Evolutionary conservation across 2,329 filamentous ascomycete species (phyloP).

Genomic region (Talaromyces sp.): DNA sequence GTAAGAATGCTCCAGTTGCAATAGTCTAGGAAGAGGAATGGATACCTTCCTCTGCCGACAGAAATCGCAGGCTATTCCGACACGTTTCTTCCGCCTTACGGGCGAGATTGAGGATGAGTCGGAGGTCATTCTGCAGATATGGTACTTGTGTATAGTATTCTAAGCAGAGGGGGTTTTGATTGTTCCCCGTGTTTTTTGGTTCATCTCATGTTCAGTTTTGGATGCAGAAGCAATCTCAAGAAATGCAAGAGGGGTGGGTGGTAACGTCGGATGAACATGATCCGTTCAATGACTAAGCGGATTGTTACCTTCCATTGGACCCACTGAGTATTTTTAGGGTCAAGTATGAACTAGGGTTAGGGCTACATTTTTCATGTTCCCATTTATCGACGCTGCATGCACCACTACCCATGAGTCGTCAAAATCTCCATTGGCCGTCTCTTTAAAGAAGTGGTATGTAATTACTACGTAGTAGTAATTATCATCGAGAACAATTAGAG

Average conservation of each 20-base stretch:
- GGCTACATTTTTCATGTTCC: not conserved
- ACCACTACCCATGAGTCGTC: too few species aligned
- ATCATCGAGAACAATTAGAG: not conserved
- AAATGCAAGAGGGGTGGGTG: not conserved
- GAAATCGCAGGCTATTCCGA: constrained; percentile 37
- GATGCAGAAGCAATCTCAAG: not conserved
- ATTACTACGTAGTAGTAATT: too few species aligned
- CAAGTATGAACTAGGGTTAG: not conserved
- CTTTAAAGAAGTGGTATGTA: not conserved
- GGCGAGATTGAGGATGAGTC: not conserved
- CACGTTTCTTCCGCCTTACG: constrained; percentile 16
- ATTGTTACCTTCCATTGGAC: not conserved
- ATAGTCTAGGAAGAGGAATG: not conserved
- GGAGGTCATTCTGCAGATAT: not conserved
- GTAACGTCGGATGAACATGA: not conserved
- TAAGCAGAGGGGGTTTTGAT: too few species aligned
- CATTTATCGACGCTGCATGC: not conserved
- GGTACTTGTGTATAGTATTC: not conserved
- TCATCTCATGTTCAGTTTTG: not conserved
- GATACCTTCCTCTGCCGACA: constrained; percentile 39
- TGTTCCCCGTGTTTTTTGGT: not conserved
- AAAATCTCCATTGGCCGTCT: too few species aligned
- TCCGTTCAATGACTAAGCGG: constrained; percentile 1
- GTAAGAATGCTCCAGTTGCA: too few species aligned
- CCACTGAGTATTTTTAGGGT: not conserved